A percentile compares a stretch with the other conserved stretches of the same genome.
These are phyloP conservation scores for Nakazawaea wyomingensis DNA, from an alignment of 805 yeast genomes.

Conservation along the genomic window DNA sequence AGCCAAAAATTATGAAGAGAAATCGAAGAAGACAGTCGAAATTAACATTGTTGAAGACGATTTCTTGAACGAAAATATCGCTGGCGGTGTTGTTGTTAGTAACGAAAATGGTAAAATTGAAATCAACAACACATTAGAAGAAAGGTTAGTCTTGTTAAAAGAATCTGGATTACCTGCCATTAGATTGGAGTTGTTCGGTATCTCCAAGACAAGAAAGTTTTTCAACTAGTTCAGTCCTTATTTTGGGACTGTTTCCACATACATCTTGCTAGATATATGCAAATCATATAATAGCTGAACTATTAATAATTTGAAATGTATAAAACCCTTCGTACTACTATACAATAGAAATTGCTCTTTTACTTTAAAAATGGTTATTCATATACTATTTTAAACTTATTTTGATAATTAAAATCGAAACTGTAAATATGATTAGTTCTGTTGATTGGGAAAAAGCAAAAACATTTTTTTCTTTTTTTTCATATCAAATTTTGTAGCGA, in stretches of 20 bases:
- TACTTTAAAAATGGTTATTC: too few relatives aligned
- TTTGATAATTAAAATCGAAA: too few relatives aligned
- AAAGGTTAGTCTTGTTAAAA: slow-evolving; percentile 78
- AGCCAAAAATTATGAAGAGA: slow-evolving; percentile 54
- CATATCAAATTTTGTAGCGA: too few relatives aligned
- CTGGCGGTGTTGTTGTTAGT: slow-evolving; percentile 81
- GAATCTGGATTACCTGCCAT: slow-evolving; percentile 89
- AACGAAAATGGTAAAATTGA: slow-evolving; percentile 78
- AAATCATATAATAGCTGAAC: too few relatives aligned
- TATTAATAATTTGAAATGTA: too few relatives aligned
- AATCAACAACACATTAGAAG: slow-evolving; percentile 89
- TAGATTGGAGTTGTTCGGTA: slow-evolving; percentile 84
- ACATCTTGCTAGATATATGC: background rate
- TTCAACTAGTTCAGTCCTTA: slow-evolving; percentile 50
- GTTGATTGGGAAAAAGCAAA: too few relatives aligned
- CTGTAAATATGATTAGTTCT: too few relatives aligned
- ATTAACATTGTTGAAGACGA: slow-evolving; percentile 51
- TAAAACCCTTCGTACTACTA: too few relatives aligned
- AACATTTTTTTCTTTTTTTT: too few relatives aligned
- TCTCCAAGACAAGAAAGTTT: slow-evolving; percentile 81
- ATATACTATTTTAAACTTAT: too few relatives aligned
- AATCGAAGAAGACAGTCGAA: slow-evolving; percentile 52
- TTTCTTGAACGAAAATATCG: slow-evolving; percentile 55
- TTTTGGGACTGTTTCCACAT: background rate
- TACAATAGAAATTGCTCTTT: too few relatives aligned